Evolutionary conservation across 768 basidiomycete genomes (phyloP).

Genomic region (Punctularia strigosozonata): DNA sequence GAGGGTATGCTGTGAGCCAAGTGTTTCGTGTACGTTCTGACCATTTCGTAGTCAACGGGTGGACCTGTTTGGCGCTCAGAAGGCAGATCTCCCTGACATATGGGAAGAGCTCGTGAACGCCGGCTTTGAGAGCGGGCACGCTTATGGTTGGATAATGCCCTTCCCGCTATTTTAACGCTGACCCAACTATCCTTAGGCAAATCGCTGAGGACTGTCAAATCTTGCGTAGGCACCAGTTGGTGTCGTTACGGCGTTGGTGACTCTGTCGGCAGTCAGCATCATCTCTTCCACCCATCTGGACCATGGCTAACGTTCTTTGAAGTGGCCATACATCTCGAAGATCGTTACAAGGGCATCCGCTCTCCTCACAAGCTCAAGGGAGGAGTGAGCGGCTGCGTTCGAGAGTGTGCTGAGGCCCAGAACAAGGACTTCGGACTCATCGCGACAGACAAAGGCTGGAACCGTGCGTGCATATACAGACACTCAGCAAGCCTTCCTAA

Average conservation of each 20-base stretch:
- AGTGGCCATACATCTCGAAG: conserved; percentile 60
- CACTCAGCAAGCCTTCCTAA: background rate
- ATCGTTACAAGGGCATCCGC: conserved; percentile 59
- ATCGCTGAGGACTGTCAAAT: conserved; percentile 62
- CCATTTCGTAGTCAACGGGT: conserved; percentile 39
- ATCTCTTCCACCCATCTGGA: background rate
- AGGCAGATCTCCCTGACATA: conserved; percentile 57
- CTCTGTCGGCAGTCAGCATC: conserved; percentile 41
- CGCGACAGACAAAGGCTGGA: conserved; percentile 75
- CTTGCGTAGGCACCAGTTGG: conserved; percentile 64
- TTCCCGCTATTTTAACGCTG: background rate
- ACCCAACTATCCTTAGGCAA: conserved; percentile 15
- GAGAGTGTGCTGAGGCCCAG: conserved; percentile 74
- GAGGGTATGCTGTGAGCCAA: conserved; percentile 14
- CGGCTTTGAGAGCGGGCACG: conserved; percentile 70
- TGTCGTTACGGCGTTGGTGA: conserved; percentile 67
- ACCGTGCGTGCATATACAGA: conserved; percentile 25
- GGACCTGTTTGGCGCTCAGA: conserved; percentile 61
- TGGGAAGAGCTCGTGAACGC: conserved; percentile 52
- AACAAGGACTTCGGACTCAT: conserved; percentile 66
- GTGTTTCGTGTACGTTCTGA: conserved; percentile 3
- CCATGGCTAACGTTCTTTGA: background rate
- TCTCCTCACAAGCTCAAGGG: conserved; percentile 70
- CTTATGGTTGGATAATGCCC: conserved; percentile 38
- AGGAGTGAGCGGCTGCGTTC: conserved; percentile 62